Evolutionary conservation across 2,329 filamentous ascomycete genomes (phyloP).

Genomic region (Aspergillus brasiliensis): DNA sequence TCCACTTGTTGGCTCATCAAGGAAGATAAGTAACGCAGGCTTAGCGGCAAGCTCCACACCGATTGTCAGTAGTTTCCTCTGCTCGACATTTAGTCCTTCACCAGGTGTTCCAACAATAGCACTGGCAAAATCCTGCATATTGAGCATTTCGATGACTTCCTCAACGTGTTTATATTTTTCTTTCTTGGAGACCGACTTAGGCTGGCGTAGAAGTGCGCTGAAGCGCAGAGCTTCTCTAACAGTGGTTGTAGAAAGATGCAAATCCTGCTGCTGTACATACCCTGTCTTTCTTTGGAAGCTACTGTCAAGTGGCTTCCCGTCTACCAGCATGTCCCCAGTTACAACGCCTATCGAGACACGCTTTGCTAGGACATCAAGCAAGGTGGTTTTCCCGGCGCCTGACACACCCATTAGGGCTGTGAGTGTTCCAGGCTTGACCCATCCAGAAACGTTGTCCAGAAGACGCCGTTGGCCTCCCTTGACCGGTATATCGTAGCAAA

Average conservation of each 20-base stretch:
- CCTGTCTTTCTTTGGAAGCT: conserved; percentile 67
- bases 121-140: conserved; percentile 86
- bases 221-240: conserved; percentile 86
- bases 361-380: conserved; percentile 60
- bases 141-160: conserved; percentile 76
- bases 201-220: conserved; percentile 80
- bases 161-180: conserved; percentile 86
- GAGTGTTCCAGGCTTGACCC: conserved; percentile 58
- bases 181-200: conserved; percentile 64
- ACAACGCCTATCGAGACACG: conserved; percentile 64
- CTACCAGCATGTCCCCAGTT: conserved; percentile 67
- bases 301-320: conserved; percentile 58
- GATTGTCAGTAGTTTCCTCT: conserved; percentile 76
- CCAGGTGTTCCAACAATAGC: conserved; percentile 85
- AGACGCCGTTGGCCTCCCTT: conserved; percentile 55
- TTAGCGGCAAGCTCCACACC: conserved; percentile 91
- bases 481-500: conserved; percentile 57
- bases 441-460: conserved; percentile 57
- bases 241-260: conserved; percentile 80
- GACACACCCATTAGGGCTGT: conserved; percentile 64
- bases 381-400: conserved; percentile 64
- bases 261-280: conserved; percentile 70
- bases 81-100: conserved; percentile 66
- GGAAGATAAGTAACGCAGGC: conserved; percentile 80
- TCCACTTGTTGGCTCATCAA: conserved; percentile 91